Evolutionary conservation across 495 filamentous ascomycete species (phyloP).

Genomic region (Penicillium simplicissimum): DNA sequence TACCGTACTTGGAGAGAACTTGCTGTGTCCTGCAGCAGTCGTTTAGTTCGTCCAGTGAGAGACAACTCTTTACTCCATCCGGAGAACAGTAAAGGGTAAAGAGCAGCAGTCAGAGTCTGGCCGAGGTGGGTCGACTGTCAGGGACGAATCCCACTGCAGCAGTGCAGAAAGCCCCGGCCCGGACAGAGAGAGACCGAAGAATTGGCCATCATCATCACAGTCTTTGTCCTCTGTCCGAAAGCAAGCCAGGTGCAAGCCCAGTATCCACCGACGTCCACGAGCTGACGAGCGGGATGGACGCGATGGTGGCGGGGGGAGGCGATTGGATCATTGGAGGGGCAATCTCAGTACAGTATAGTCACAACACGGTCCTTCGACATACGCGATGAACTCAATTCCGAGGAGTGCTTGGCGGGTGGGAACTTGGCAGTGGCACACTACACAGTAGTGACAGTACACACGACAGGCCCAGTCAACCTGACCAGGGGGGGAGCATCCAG

Average conservation of each 20-base stretch:
- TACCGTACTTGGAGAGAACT: not conserved
- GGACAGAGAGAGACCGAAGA: not conserved
- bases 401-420: constrained; percentile 4
- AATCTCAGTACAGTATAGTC: not conserved
- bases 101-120: constrained; percentile 3
- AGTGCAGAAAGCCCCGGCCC: not conserved
- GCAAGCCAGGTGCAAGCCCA: constrained; percentile 1
- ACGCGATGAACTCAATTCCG: constrained; percentile 4
- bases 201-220: not conserved
- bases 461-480: not conserved
- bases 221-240: not conserved
- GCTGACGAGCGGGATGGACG: constrained; percentile 7
- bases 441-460: no score
- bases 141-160: constrained; percentile 3
- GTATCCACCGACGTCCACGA: constrained; percentile 4
- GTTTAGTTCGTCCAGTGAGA: not conserved
- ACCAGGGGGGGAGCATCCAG: not conserved
- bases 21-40: not conserved
- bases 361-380: constrained; percentile 5
- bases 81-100: not conserved
- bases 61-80: not conserved
- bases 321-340: constrained; percentile 6
- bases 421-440: not conserved
- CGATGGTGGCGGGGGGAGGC: not conserved
- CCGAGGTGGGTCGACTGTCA: not conserved